Conservation (phyloP, 2,329 filamentous ascomycete species). For the Stagonosporopsis tanaceti region DNA sequence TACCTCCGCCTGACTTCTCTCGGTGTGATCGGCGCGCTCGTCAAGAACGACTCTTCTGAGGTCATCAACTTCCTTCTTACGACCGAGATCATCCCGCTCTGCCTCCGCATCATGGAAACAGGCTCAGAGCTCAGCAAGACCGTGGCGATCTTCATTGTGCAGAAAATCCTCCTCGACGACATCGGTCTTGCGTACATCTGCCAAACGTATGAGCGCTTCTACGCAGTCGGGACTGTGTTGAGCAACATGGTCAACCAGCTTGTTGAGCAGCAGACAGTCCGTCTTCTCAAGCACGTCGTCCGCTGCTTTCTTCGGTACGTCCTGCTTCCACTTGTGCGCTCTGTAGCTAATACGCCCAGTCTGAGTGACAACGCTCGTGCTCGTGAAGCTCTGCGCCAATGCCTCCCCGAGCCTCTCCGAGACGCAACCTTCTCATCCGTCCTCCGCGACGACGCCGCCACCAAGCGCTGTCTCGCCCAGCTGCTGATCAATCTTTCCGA, state of each 20-base stretch:
- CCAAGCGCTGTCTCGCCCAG: constrained; percentile 96
- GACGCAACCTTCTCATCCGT: constrained; percentile 98
- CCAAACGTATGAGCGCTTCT: constrained; percentile 97
- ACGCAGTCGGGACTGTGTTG: constrained; percentile 94
- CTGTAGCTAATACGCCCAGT: constrained; percentile 57
- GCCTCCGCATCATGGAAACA: constrained; percentile 98
- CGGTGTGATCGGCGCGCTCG: constrained; percentile 93
- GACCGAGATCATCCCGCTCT: constrained; percentile 97
- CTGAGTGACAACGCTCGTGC: constrained; percentile 96
- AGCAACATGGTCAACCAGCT: constrained; percentile 99
- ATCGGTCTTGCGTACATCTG: constrained; percentile 98
- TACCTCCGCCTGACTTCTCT: constrained; percentile 95
- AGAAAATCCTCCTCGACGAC: constrained; percentile 97
- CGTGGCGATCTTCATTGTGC: constrained; percentile 98
- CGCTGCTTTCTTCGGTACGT: constrained; percentile 91
- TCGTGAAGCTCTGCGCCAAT: constrained; percentile 92
- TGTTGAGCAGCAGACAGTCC: constrained; percentile 95
- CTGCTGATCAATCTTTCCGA: constrained; percentile 96
- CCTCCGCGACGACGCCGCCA: constrained; percentile 94
- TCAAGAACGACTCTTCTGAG: constrained; percentile 98
- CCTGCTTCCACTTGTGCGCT: constrained; percentile 2
- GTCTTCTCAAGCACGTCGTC: constrained; percentile 96
- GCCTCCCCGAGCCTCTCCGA: constrained; percentile 95
- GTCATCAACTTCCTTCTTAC: constrained; percentile 99
- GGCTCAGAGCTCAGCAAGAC: constrained; percentile 98